A percentile compares a stretch with the other conserved stretches of the same genome.
phyloP scores from a whole-genome alignment of 31 red algal genomes.

The Endocladia muricata region DNA sequence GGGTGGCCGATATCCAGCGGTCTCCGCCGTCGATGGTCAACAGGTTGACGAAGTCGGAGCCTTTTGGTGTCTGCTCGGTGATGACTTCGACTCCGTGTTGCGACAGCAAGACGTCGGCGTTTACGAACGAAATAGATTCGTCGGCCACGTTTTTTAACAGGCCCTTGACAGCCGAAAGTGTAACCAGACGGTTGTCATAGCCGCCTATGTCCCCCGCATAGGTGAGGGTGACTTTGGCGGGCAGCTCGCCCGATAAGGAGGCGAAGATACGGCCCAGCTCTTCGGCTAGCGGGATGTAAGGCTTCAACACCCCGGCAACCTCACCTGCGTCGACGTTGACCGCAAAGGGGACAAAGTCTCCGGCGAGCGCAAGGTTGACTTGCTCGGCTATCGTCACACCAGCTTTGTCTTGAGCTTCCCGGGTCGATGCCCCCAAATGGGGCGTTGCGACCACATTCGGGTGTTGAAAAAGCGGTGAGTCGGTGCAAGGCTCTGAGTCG shows the following conservation, averaged over 20 bases:
- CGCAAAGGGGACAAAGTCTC: constrained; percentile 38
- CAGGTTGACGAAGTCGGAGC: constrained; percentile 23
- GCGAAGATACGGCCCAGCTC: constrained; percentile 4
- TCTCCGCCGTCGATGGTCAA: background rate
- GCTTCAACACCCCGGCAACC: background rate
- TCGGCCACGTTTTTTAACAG: background rate
- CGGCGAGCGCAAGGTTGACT: constrained; percentile 24
- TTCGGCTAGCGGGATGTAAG: background rate
- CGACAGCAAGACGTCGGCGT: background rate
- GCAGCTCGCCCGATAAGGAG: background rate
- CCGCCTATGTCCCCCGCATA: constrained; percentile 42
- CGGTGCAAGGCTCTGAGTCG: constrained; percentile 40
- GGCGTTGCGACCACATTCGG: constrained; percentile 66
- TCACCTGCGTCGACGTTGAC: constrained; percentile 15
- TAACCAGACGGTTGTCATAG: constrained; percentile 1
- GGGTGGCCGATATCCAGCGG: background rate
- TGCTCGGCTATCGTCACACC: constrained; percentile 45
- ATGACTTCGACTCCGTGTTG: background rate
- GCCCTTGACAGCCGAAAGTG: background rate
- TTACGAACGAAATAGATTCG: too few species aligned
- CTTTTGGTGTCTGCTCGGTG: background rate
- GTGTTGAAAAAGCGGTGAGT: constrained; percentile 32
- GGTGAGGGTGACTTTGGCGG: constrained; percentile 25
- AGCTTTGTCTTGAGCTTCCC: constrained; percentile 61
- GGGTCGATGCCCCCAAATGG: constrained; percentile 63